These are phyloP conservation scores for Leccinum variabile DNA, from an alignment of 1,284 basidiomycete species.

Conservation along the genomic window DNA sequence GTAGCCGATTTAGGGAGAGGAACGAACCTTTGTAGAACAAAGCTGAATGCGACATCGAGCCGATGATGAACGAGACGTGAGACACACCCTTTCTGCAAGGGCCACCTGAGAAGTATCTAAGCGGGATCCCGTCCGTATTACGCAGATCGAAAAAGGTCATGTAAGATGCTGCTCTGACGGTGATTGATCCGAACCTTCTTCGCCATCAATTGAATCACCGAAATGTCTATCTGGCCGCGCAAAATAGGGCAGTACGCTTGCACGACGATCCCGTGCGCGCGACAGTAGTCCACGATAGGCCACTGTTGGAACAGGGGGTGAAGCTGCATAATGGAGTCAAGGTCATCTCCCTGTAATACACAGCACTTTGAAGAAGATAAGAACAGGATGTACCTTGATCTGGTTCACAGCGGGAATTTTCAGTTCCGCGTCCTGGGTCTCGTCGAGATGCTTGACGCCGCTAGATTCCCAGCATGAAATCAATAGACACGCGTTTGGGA, in stretches of 20 bases:
- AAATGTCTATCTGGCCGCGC: constrained; percentile 56
- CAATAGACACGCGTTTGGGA: background rate
- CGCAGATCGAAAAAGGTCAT: background rate
- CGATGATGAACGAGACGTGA: constrained; percentile 6
- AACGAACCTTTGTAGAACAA: constrained; percentile 45
- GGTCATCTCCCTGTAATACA: constrained; percentile 3
- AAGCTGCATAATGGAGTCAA: constrained; percentile 43
- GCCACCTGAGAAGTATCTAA: constrained; percentile 83
- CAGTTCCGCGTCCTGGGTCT: constrained; percentile 61
- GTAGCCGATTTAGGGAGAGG: constrained; percentile 79
- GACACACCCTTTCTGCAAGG: constrained; percentile 74
- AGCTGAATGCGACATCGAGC: constrained; percentile 29
- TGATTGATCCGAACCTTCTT: constrained; percentile 40
- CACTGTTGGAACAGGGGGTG: constrained; percentile 85
- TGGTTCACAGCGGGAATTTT: constrained; percentile 80
- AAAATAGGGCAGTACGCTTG: constrained; percentile 80
- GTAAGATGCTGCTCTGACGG: background rate
- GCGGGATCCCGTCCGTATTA: constrained; percentile 55
- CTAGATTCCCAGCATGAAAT: constrained; percentile 37
- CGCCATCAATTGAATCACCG: constrained; percentile 52
- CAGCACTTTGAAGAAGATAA: constrained; percentile 1
- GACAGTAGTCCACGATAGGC: constrained; percentile 78
- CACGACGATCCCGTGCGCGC: constrained; percentile 63
- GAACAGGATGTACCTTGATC: constrained; percentile 60
- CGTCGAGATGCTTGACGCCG: constrained; percentile 74